Evolutionary conservation across 495 filamentous ascomycete species (phyloP).

Genomic region (Annulohypoxylon nitens): DNA sequence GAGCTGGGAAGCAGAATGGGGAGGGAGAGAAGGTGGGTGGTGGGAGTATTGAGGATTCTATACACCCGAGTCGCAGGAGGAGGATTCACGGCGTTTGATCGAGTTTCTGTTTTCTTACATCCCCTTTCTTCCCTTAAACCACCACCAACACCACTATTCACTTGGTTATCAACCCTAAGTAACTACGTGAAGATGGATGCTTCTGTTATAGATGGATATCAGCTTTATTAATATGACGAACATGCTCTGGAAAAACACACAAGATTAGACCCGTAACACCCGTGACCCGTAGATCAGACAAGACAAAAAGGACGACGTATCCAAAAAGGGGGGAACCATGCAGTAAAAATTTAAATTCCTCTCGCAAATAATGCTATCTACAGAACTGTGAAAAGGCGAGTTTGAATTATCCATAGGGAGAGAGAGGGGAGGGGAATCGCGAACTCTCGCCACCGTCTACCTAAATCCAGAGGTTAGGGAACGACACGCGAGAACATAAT

Average conservation of each 20-base stretch:
- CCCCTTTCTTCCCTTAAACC: neutral
- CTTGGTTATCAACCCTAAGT: conserved; percentile 23
- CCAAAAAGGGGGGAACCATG: conserved; percentile 14
- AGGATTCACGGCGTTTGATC: conserved; percentile 53
- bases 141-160: neutral
- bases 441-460: conserved; percentile 35
- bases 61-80: conserved; percentile 72
- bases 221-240: conserved; percentile 4
- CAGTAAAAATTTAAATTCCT: conserved; percentile 42
- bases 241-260: neutral
- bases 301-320: neutral
- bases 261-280: neutral
- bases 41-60: conserved; percentile 55
- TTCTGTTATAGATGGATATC: neutral
- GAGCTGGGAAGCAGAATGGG: conserved; percentile 37
- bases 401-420: conserved; percentile 30
- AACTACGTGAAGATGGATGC: no score
- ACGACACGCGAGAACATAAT: conserved; percentile 2
- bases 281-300: neutral
- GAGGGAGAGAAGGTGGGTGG: conserved; percentile 42
- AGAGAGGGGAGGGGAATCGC: neutral
- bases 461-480: conserved; percentile 5
- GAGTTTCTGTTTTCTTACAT: neutral
- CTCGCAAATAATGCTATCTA: conserved; percentile 50
- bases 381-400: conserved; percentile 48